Conservation (phyloP, 2,329 filamentous ascomycete species). For the Pseudogymnoascus sp. region DNA sequence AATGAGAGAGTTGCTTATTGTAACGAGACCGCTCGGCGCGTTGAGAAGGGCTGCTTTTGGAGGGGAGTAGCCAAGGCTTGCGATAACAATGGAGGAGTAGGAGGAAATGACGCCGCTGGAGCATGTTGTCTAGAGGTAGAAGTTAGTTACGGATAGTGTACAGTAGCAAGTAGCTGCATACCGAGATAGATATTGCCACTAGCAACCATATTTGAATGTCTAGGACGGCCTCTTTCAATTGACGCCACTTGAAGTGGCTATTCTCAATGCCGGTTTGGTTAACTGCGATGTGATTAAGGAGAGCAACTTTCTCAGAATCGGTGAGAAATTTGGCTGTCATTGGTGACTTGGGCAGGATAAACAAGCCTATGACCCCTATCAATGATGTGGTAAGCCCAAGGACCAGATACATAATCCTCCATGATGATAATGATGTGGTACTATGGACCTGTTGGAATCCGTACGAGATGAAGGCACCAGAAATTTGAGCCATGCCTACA, state of each 20-base stretch:
- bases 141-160: conserved; percentile 19
- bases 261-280: conserved; percentile 53
- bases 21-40: conserved; percentile 37
- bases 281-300: conserved; percentile 43
- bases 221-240: conserved; percentile 43
- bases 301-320: conserved; percentile 34
- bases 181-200: conserved; percentile 19
- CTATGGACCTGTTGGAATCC: conserved; percentile 44
- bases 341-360: conserved; percentile 42
- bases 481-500: conserved; percentile 50
- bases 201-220: conserved; percentile 17
- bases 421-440: conserved; percentile 33
- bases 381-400: conserved; percentile 40
- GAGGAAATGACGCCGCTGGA: background rate
- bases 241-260: conserved; percentile 44
- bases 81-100: background rate
- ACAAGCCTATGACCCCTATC: conserved; percentile 35
- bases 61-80: conserved; percentile 36
- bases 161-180: background rate
- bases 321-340: conserved; percentile 36
- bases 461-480: conserved; percentile 41
- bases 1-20: conserved; percentile 35
- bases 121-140: background rate
- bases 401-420: conserved; percentile 52
- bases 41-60: conserved; percentile 38